Evolutionary conservation across 2,329 filamentous ascomycete species (phyloP), one percentile per base, ranked within the genome.

Genomic region (Plectosphaerella cucumerina): DNA sequence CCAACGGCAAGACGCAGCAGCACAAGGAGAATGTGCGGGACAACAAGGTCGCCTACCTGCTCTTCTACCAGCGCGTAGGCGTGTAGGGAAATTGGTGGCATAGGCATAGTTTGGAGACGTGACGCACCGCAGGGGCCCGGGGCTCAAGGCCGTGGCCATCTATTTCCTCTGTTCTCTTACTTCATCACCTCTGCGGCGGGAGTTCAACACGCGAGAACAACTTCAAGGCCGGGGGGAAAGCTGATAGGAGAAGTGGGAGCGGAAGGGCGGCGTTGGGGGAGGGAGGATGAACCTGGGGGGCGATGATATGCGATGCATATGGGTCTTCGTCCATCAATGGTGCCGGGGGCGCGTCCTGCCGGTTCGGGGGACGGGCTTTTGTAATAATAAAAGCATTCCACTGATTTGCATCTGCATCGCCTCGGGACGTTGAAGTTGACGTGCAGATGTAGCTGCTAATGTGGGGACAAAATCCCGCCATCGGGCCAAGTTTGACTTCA

Each of bases 1-100:
- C 49, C 11, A 41, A 76, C 74, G 21, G 76, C 72, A 78, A 82
- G 73, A 58, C 76, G 62, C 77, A 82, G 71, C 35, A 42, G 18
- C 69, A 83, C 68, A 77, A 82, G 68, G 84, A 85, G 60, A 81
- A 72, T 58, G 80, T 89, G 64, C 90, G 90, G 70, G 93, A 97
- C 68, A 96, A 93, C 77, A 96, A 96, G 77, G 93, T 97, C 52
- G 94, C 94, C 4, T 99, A 99, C 71, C 83, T 99, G 58, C 73
- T 99, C 64, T 96, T 99, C 72, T 99, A 99, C 69, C 87, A 97
- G 73, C 84, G 84, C 62, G 81, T 82, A 31, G 26, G 26, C 26
- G 5, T 26, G 23, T 10, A 26, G 10, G 23, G 23, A 5, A 11
- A 8, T 8, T 10, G 26, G 26, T 10, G 26, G 26, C 26, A 31